These are phyloP conservation scores for Hericium rajendrae DNA, from an alignment of 768 basidiomycete genomes.

Conservation along the genomic window DNA sequence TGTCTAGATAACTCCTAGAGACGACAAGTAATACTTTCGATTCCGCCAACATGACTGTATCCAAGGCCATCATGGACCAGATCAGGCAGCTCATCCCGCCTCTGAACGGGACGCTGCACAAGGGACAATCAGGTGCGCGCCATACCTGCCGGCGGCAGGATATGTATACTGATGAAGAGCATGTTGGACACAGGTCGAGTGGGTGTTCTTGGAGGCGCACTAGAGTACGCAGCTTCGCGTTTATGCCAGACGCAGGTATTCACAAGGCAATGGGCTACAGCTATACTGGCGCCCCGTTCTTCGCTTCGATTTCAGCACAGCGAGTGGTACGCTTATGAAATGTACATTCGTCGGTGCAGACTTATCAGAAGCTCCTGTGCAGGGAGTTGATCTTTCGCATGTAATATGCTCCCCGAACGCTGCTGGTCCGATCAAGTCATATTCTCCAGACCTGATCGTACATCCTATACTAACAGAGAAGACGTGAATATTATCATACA, in stretches of 20 bases:
- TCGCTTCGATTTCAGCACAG: conserved; percentile 85
- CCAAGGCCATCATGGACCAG: conserved; percentile 54
- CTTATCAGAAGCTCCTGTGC: not conserved
- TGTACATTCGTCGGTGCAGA: not conserved
- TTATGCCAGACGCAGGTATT: not conserved
- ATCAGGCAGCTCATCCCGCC: conserved; percentile 84
- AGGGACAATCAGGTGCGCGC: conserved; percentile 83
- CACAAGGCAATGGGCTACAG: conserved; percentile 28
- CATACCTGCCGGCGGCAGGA: not conserved
- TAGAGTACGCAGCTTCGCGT: conserved; percentile 55
- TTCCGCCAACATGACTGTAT: conserved; percentile 43
- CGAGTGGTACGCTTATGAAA: conserved; percentile 48
- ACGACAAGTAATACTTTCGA: too few relatives aligned
- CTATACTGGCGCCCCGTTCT: conserved; percentile 96
- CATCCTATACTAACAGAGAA: conserved; percentile 81
- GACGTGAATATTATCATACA: conserved; percentile 27
- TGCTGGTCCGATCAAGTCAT: conserved; percentile 89
- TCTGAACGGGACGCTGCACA: conserved; percentile 79
- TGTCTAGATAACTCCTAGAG: too few relatives aligned
- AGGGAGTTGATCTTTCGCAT: conserved; percentile 94
- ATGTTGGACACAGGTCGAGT: conserved; percentile 52
- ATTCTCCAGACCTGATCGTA: conserved; percentile 94
- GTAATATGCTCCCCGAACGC: conserved; percentile 94
- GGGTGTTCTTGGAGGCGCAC: conserved; percentile 87
- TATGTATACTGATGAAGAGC: not conserved